Evolutionary conservation across 1,284 basidiomycete genomes (phyloP), one percentile per base, ranked within the genome.

Genomic region (Malassezia slooffiae): DNA sequence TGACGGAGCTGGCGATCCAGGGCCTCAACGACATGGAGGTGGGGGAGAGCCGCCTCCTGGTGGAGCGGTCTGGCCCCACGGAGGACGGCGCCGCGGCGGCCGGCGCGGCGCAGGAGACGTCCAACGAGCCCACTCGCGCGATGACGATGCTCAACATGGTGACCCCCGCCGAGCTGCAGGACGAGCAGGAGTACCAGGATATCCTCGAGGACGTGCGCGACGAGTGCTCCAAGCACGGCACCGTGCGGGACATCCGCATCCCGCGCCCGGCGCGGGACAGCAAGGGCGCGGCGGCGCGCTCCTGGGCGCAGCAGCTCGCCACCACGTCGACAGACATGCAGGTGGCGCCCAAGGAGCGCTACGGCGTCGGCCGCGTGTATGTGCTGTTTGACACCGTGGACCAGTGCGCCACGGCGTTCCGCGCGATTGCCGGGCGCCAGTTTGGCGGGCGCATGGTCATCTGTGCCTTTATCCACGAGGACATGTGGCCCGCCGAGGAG

Each of bases 71-170:
- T 9, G 61, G 66, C 4, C 70, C 70, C 24, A 60, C 62, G 13
- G 40, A 62, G 21, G 69, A 66, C 20, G 54, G 48, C 15, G 45
- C 56, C 56, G 55, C 54, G 11, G 52, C 58, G 32, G 50, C 52
- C 19, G 53, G 50, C 36, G 24, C 24, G 24, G 28, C 32, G 29
- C 43, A 56, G 45, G 46, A 49, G 41, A 32, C 30, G 34, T 41
- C 29, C n/a, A 67, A 57, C 10, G 57, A 67, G 36, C 72, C 73
- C 6, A 75, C 76, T 12, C 80, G 84, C 32, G 89, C 91, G 67
- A 78, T 99, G 67, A 81, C 95, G 65, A 85, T 99, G 82, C 75
- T 99, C 65, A 99, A 97, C 77, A 97, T 97, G 93, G 89, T 99
- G 53, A 86, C 85, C 0, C 72, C 85, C 3, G 91, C 97, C 44